These are phyloP conservation scores for Purpureocillium takamizusanense DNA, from an alignment of 2,329 filamentous ascomycete species.

Conservation along the genomic window DNA sequence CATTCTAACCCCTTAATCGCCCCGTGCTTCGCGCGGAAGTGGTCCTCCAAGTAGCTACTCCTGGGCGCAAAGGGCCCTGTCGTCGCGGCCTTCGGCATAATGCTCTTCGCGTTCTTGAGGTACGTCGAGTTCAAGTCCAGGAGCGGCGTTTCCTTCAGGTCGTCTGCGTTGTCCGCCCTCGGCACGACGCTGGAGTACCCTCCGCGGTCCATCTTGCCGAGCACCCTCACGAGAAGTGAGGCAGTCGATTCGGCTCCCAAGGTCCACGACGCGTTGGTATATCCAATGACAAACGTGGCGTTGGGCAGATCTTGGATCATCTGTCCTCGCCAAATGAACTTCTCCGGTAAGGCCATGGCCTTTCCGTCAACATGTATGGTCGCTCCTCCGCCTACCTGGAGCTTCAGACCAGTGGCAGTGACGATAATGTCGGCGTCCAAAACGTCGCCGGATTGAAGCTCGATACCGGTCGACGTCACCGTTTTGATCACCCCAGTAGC, in stretches of 20 bases:
- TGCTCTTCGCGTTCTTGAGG: no score
- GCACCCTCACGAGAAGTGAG: no score
- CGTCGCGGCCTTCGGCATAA: no score
- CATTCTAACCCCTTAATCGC: no score
- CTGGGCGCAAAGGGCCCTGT: no score
- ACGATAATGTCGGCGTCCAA: constrained; percentile 55
- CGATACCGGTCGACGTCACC: constrained; percentile 34
- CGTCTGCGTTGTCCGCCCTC: no score
- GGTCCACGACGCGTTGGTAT: constrained; percentile 57
- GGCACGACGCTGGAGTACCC: no score
- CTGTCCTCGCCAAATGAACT: constrained; percentile 49
- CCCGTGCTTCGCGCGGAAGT: no score
- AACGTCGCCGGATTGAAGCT: constrained; percentile 31
- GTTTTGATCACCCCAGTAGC: constrained; percentile 39
- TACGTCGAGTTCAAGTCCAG: no score
- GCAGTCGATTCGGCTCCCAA: constrained; percentile 36
- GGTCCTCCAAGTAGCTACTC: no score
- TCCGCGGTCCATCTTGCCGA: no score
- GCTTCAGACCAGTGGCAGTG: constrained; percentile 54
- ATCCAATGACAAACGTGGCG: constrained; percentile 47
- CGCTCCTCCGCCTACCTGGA: constrained; percentile 44
- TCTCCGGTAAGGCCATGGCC: constrained; percentile 31
- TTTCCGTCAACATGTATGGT: constrained; percentile 41
- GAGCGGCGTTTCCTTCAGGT: no score
- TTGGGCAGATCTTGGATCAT: constrained; percentile 59